Evolutionary conservation across 129 eudicot genomes (phyloP), one percentile per base, ranked within the genome.

Genomic region (Cynara cardunculus): DNA sequence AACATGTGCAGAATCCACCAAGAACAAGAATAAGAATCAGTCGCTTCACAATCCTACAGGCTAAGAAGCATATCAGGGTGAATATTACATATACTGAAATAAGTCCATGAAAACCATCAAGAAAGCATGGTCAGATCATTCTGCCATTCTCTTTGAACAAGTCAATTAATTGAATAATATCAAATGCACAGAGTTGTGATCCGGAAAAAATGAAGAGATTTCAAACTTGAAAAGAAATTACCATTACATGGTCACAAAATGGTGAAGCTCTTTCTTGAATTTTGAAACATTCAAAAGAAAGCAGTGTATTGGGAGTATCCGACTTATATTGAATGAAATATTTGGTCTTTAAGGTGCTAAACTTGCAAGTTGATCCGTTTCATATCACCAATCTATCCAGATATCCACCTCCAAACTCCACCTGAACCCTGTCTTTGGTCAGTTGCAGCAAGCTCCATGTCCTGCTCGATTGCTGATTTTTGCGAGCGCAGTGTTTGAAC

Each of bases 321-420:
- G 72, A 28, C 28, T 19, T 64, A 70, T 67, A 82, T 68, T 82
- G 39, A 75, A 82, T 82, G 81, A 34, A 76, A 82, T 62, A 37
- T 81, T 74, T 26, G 19, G 74, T 66, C 75, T 64, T 73, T 64
- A 66, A 78, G 83, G 22, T 71, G 25, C 78, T 80, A 37, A 83
- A 30, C 72, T 75, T 69, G 72, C 79, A 80, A 31, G 27, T 65
- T 59, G 74, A 65, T 61, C 19, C 30, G 5, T 59, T 65, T 25
- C 25, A 69, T 31, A 12, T 74, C 41, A 53, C 76, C 71, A 76
- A 82, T 18, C 65, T 87, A 90, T 61, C 91, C 90, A 72, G 88
- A 81, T 64, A 91, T 85, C 93, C 93, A 88, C 69, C 89, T 87
- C 94, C 95, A 94, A 90, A 91, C 87, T 25, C 99, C 97, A 67